Evolutionary conservation across 805 yeast species (phyloP).

Genomic region (Yarrowia divulgata): DNA sequence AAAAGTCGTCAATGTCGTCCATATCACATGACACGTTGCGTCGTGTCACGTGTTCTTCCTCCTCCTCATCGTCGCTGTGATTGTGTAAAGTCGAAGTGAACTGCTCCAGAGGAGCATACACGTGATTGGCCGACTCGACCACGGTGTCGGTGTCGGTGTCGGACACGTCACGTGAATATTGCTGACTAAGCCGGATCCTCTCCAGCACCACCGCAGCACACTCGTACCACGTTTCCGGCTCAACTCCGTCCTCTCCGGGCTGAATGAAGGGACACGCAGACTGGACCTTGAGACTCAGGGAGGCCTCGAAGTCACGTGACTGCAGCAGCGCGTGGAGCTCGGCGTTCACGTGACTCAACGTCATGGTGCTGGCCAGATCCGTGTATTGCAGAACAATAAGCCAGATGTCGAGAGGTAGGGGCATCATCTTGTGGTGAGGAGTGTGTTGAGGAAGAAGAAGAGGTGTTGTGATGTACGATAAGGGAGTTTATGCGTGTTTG

Average conservation of each 20-base stretch:
- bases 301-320: constrained; percentile 6
- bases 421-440: not conserved
- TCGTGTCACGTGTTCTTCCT: not conserved
- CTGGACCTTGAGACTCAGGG: not conserved
- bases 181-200: not conserved
- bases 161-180: not conserved
- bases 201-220: not conserved
- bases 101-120: not conserved
- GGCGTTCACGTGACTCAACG: constrained; percentile 18
- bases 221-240: constrained; percentile 8
- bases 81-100: not conserved
- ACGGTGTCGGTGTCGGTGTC: too few relatives aligned
- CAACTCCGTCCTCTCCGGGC: constrained; percentile 7
- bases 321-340: not conserved
- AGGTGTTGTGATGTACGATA: constrained; percentile 8
- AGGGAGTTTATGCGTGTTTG: constrained; percentile 25
- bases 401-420: constrained; percentile 16
- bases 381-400: constrained; percentile 6
- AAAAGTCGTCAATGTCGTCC: not conserved
- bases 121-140: not conserved
- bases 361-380: not conserved
- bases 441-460: not conserved
- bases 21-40: not conserved
- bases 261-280: not conserved
- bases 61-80: not conserved